Evolutionary conservation across 306 rosid species (phyloP).

Genomic region (Chamaecrista fasciculata): DNA sequence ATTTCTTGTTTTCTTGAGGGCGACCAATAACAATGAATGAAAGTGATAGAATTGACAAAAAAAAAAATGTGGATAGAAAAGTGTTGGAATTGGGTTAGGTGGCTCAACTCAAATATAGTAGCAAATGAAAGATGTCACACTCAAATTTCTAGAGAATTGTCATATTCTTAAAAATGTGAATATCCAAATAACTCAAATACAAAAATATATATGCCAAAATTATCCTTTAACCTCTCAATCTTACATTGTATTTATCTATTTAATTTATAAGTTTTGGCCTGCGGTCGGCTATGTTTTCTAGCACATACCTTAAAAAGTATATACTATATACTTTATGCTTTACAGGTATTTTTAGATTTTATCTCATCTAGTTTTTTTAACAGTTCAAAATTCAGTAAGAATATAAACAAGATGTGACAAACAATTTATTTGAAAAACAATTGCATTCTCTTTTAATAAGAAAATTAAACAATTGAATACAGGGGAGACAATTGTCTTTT

Average conservation of each 20-base stretch:
- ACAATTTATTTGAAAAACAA: too few species aligned
- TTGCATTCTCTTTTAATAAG: too few species aligned
- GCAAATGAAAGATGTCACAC: slow-evolving; percentile 25
- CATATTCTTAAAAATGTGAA: neutral
- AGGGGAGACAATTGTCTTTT: neutral
- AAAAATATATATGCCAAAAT: too few species aligned
- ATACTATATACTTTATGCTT: neutral
- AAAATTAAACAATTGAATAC: too few species aligned
- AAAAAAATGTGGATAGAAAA: neutral
- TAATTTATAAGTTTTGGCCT: neutral
- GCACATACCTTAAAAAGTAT: neutral
- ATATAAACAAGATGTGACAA: too few species aligned
- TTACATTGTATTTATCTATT: neutral
- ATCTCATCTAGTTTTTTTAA: too few species aligned
- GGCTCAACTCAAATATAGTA: slow-evolving; percentile 19
- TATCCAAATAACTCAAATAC: neutral
- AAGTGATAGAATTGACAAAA: neutral
- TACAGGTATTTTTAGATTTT: too few species aligned
- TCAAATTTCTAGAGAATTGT: slow-evolving; percentile 19
- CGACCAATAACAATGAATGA: slow-evolving; percentile 1
- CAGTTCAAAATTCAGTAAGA: too few species aligned
- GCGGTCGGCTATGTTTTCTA: neutral
- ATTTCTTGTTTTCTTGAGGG: neutral
- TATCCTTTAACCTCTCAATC: neutral
- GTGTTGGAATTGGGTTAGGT: neutral